A percentile compares a stretch with the other conserved stretches of the same genome.
These are phyloP conservation scores for Parascedosporium putredinis DNA, from an alignment of 2,329 filamentous ascomycete genomes.

Conservation along the genomic window DNA sequence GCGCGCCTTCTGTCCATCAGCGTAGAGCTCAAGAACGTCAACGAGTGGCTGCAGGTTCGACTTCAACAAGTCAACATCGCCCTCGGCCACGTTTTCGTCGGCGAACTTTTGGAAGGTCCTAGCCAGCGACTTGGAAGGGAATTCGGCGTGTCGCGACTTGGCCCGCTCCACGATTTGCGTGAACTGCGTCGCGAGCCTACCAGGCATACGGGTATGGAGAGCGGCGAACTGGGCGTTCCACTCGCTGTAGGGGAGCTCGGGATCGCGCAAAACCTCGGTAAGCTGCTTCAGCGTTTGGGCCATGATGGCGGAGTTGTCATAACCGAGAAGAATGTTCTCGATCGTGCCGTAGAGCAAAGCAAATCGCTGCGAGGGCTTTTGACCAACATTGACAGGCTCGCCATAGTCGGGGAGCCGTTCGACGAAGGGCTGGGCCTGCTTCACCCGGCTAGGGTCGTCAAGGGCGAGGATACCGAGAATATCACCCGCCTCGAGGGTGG, in stretches of 20 bases:
- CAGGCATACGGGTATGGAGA: conserved; percentile 92
- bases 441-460: conserved; percentile 90
- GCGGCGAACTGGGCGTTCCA: conserved; percentile 95
- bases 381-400: conserved; percentile 75
- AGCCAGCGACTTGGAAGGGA: conserved; percentile 77
- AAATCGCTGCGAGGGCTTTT: conserved; percentile 86
- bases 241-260: conserved; percentile 88
- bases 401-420: conserved; percentile 83
- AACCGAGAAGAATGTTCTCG: conserved; percentile 80
- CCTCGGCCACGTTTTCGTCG: conserved; percentile 67
- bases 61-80: conserved; percentile 65
- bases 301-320: conserved; percentile 98
- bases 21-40: conserved; percentile 68
- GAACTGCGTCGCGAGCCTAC: conserved; percentile 77
- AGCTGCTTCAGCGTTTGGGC: conserved; percentile 73
- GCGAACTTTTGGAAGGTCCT: conserved; percentile 83
- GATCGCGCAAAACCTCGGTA: conserved; percentile 79
- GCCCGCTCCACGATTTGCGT: conserved; percentile 79
- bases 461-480: conserved; percentile 95
- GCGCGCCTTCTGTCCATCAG: conserved; percentile 80
- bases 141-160: conserved; percentile 68
- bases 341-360: conserved; percentile 66
- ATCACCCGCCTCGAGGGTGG: conserved; percentile 94
- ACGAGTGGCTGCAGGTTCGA: conserved; percentile 64
- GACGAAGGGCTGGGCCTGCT: conserved; percentile 89